Evolutionary conservation across 2,329 filamentous ascomycete genomes (phyloP).

Genomic region (Diaporthe aspalathi): DNA sequence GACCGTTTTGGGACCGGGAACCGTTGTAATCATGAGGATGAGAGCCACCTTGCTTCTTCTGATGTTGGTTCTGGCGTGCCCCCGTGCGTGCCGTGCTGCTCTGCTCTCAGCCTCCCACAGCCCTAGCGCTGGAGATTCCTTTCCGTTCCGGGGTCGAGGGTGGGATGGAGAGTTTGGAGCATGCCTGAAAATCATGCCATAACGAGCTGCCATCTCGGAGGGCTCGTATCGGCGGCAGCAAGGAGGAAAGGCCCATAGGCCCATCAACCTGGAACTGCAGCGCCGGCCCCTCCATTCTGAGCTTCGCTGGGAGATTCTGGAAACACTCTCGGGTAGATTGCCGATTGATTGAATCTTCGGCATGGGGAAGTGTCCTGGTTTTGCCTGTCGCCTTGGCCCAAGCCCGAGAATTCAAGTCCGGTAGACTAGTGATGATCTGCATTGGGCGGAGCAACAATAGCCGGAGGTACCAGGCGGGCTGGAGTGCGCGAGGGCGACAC

Average conservation of each 20-base stretch:
- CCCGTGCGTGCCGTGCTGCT: too few relatives aligned
- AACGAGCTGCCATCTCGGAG: slow-evolving; percentile 11
- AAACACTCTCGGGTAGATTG: slow-evolving; percentile 30
- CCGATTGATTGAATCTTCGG: slow-evolving; percentile 31
- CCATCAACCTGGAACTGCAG: slow-evolving; percentile 17
- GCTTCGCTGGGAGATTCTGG: slow-evolving; percentile 23
- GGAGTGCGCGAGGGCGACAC: background rate
- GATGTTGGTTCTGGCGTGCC: background rate
- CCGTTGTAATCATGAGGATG: slow-evolving; percentile 15
- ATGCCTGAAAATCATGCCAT: slow-evolving; percentile 25
- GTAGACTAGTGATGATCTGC: slow-evolving; percentile 27
- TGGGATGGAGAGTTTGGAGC: background rate
- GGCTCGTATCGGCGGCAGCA: slow-evolving; percentile 25
- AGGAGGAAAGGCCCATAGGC: too few relatives aligned
- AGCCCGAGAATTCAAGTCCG: too few relatives aligned
- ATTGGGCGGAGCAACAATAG: slow-evolving; percentile 21
- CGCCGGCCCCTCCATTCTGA: background rate
- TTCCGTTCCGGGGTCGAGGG: background rate
- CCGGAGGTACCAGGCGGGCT: slow-evolving; percentile 12
- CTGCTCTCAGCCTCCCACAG: background rate
- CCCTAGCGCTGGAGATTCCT: slow-evolving; percentile 8
- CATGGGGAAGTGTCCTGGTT: too few relatives aligned
- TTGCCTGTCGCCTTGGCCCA: too few relatives aligned
- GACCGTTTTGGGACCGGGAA: slow-evolving; percentile 25
- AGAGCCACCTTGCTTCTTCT: slow-evolving; percentile 1